These are phyloP conservation scores for Salicornia ramosissima DNA, from an alignment of 148 eudicot species.

Conservation along the genomic window DNA sequence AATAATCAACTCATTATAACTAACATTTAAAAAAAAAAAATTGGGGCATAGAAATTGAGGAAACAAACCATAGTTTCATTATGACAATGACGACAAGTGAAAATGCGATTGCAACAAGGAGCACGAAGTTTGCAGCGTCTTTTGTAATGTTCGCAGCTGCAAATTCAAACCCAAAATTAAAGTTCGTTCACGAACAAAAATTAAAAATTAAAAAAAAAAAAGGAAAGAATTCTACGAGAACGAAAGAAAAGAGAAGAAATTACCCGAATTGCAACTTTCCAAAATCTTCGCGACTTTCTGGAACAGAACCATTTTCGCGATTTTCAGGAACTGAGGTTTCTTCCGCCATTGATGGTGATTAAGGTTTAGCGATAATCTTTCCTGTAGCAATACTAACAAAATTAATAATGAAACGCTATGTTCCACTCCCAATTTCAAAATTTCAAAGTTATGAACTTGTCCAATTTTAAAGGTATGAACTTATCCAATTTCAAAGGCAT, in stretches of 20 bases:
- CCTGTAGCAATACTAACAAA: too few species aligned
- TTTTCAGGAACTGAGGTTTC: slow-evolving; percentile 17
- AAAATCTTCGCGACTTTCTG: slow-evolving; percentile 28
- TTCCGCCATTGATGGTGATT: slow-evolving; percentile 30
- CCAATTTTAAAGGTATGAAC: too few species aligned
- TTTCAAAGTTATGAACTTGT: too few species aligned
- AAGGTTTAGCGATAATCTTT: too few species aligned
- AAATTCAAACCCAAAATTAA: background rate
- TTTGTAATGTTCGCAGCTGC: slow-evolving; percentile 69
- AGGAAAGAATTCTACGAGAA: background rate
- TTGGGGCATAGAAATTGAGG: background rate
- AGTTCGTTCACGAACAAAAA: background rate
- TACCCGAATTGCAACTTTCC: slow-evolving; percentile 54
- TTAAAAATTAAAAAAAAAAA: too few species aligned
- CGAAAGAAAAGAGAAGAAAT: background rate
- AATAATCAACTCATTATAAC: background rate
- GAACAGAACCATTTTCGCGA: slow-evolving; percentile 16
- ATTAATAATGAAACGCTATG: too few species aligned
- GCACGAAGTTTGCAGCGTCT: slow-evolving; percentile 72
- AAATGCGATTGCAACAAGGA: slow-evolving; percentile 69
- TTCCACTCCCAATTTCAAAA: too few species aligned
- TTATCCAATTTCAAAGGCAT: too few species aligned
- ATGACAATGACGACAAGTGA: slow-evolving; percentile 84
- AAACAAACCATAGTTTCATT: slow-evolving; percentile 49
- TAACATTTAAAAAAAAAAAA: background rate